Conservation (phyloP, 306 rosid species). For the Biancaea sappan region DNA sequence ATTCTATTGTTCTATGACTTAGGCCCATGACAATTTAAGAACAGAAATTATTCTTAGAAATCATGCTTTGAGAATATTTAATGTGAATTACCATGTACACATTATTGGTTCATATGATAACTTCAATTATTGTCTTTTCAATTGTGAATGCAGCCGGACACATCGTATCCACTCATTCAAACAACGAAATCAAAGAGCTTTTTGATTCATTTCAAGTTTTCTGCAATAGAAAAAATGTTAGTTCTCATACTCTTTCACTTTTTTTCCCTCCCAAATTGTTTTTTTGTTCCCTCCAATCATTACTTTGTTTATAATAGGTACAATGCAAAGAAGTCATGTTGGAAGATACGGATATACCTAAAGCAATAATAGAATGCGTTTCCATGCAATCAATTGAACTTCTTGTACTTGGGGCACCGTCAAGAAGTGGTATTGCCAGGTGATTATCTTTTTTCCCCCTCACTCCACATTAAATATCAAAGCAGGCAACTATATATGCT, state of each 20-base stretch:
- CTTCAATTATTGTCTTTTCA: no score
- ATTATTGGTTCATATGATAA: no score
- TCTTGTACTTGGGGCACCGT: constrained; percentile 72
- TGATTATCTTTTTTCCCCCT: constrained; percentile 29
- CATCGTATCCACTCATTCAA: no score
- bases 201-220: constrained; percentile 74
- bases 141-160: no score
- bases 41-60: no score
- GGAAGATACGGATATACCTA: constrained; percentile 64
- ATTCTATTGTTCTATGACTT: no score
- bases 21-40: no score
- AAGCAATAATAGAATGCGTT: constrained; percentile 56
- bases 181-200: constrained; percentile 65
- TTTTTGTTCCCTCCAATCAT: not conserved
- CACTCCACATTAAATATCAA: no score
- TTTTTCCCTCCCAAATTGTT: not conserved
- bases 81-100: no score
- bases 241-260: constrained; percentile 22
- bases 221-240: constrained; percentile 64
- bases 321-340: constrained; percentile 63
- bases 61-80: no score
- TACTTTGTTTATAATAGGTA: constrained; percentile 45
- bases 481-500: no score
- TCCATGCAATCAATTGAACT: constrained; percentile 47
- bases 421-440: constrained; percentile 67